These are phyloP conservation scores for Agmasoma carcini DNA, from an alignment of 371 early-diverging fungal genomes.

Conservation along the genomic window DNA sequence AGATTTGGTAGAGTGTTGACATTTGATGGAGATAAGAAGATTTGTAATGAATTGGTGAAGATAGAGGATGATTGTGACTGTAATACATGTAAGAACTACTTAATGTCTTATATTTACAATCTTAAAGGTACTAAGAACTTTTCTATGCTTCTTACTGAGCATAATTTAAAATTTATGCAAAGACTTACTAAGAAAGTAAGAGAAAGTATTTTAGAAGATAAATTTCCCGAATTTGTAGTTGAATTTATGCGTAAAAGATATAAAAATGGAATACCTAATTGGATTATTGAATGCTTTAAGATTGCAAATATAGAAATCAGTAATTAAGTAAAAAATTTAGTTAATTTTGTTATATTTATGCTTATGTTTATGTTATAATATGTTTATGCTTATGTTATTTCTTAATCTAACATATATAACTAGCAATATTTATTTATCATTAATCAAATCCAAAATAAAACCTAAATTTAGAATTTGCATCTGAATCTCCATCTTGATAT, in stretches of 20 bases:
- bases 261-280: conserved; percentile 61
- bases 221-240: conserved; percentile 64
- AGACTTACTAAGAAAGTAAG: conserved; percentile 67
- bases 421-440: too few species aligned
- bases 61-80: conserved; percentile 71
- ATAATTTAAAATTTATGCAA: conserved; percentile 76
- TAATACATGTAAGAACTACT: conserved; percentile 65
- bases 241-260: conserved; percentile 61
- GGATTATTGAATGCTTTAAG: conserved; percentile 56
- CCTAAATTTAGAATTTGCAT: too few species aligned
- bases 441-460: too few species aligned
- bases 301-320: conserved; percentile 7
- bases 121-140: conserved; percentile 67
- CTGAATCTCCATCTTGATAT: too few species aligned
- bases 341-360: too few species aligned
- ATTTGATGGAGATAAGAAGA: conserved; percentile 60
- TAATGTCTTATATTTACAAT: conserved; percentile 63
- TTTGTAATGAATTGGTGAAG: conserved; percentile 58
- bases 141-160: conserved; percentile 68
- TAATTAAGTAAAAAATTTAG: not conserved
- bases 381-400: too few species aligned
- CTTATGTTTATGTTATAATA: too few species aligned
- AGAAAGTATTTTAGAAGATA: conserved; percentile 60
- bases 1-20: conserved; percentile 77
- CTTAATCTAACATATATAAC: too few species aligned